Evolutionary conservation across 2,329 filamentous ascomycete species (phyloP), one percentile per base, ranked within the genome.

Genomic region (Colletotrichum horii): DNA sequence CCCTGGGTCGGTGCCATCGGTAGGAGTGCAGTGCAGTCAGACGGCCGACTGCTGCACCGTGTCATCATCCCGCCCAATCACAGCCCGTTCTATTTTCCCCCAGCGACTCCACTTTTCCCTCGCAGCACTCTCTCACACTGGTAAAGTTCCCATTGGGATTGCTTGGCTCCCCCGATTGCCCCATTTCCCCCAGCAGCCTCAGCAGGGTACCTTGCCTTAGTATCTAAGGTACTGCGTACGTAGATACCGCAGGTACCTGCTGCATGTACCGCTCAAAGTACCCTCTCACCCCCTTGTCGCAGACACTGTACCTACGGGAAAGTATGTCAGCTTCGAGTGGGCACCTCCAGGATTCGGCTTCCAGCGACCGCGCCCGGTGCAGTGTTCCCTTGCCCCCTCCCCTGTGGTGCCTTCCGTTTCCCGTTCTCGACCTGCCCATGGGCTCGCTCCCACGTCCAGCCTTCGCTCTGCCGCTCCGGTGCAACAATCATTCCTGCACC

Each of bases 291-390:
- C 43, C n/a, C 64, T 55, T 55, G 64, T 55, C 36, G 24, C 30
- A 36, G 58, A 62, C 28, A 71, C 67, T 72, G 62, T 75, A 67
- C 69, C 48, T 72, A 56, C 58, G 26, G 71, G 66, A 73, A 73
- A 72, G 55, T 72, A 55, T 70, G 38, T 67, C 38, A 67, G 38
- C 73, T 24, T 61, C 11, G n/a, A 56, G 22, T 67, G 56, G 72
- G 26, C 62, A 48, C 69, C 62, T 66, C 48, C 67, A 60, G 38
- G 72, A 58, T 66, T 66, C 28, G 28, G 60, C 61, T 56, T 69
- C 61, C 61, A 38, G 34, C 55, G 14, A 24, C 55, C 22, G 24
- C 55, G 24, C 55, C 26, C 55, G 28, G 28, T 67, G 38, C 28
- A 56, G 67, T 56, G 65, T 56, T 30, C 43, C 65, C 66, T 52